Base-by-base conservation (phyloP, 148 eudicot genomes). In the Fallopia convolvulus region DNA sequence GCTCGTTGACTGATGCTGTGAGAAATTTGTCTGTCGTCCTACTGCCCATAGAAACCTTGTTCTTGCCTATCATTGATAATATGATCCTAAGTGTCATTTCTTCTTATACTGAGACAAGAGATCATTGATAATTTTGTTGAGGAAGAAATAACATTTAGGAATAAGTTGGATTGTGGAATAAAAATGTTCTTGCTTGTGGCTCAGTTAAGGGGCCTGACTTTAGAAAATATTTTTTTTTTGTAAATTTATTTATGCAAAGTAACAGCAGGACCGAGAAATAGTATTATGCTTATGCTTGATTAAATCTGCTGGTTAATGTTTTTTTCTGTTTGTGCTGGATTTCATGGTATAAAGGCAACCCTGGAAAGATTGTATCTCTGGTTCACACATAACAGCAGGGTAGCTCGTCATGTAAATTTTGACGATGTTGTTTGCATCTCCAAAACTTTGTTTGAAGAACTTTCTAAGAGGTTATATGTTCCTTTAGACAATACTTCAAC, bases 341-440 rank as follows among this genome's bases (percentile, higher is more conserved):
- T 30, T 66, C 44, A 66, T 44, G 72, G 44, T 33, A 36, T 66
- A 5, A 66, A 66, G 72, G 72, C 72, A 66, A 13, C 36, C 42
- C 72, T 66, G 4, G 72, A 66, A 36, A 66, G 72, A 36, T 36
- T 66, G 44, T 32, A 66, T 36, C 44, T 66, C 72, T 66, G 72
- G 72, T 4, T 66, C 72, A 66, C 15, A 60, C 68, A 23, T 36
- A 33, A 66, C 72, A 14, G 20, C 9, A 32, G 72, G 72, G 72
- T 66, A 60, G 68, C 36, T 60, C 33, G 12, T 10, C 6, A 60
- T 60, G 33, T 11, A 44, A 66, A 66, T 66, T 18, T 66, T 66
- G 72, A 66, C 13, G 72, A 66, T 66, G 72, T 32, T 66, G 14
- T 66, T 14, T 66, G 72, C 36, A 66, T 66, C 20, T 66, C 72